Evolutionary conservation across 768 basidiomycete species (phyloP).

Genomic region (Termitomyces sp.): DNA sequence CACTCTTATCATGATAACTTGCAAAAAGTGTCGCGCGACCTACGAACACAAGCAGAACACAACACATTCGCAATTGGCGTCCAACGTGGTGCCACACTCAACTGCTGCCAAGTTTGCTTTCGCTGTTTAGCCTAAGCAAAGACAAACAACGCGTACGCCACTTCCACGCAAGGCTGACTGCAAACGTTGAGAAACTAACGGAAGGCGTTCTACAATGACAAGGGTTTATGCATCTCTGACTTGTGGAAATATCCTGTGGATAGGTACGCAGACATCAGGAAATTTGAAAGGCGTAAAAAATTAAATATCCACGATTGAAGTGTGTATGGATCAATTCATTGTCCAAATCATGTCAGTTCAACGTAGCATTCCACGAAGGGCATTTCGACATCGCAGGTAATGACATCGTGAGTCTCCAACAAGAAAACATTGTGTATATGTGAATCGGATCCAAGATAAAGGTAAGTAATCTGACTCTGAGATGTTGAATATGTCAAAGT

Average conservation of each 20-base stretch:
- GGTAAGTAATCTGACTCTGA: neutral
- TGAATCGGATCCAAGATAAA: neutral
- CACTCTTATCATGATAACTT: neutral
- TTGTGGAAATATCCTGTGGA: neutral
- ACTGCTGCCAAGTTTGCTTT: neutral
- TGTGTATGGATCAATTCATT: neutral
- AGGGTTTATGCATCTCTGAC: neutral
- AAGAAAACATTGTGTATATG: neutral
- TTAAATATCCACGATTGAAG: neutral
- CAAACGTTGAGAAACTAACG: neutral
- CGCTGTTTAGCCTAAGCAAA: neutral
- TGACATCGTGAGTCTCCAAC: neutral
- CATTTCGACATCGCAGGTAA: neutral
- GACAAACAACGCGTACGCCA: slow-evolving; percentile 14
- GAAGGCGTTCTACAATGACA: neutral
- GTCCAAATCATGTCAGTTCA: neutral
- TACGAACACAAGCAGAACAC: neutral
- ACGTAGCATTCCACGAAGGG: neutral
- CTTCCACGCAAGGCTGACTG: neutral
- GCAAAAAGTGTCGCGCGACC: neutral
- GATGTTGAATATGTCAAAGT: neutral
- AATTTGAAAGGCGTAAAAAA: neutral
- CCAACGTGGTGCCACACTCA: neutral
- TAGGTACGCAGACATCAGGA: neutral
- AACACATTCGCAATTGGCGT: neutral